phyloP scores from a whole-genome alignment of 495 filamentous ascomycete species.

The Talaromyces thailandensis region DNA sequence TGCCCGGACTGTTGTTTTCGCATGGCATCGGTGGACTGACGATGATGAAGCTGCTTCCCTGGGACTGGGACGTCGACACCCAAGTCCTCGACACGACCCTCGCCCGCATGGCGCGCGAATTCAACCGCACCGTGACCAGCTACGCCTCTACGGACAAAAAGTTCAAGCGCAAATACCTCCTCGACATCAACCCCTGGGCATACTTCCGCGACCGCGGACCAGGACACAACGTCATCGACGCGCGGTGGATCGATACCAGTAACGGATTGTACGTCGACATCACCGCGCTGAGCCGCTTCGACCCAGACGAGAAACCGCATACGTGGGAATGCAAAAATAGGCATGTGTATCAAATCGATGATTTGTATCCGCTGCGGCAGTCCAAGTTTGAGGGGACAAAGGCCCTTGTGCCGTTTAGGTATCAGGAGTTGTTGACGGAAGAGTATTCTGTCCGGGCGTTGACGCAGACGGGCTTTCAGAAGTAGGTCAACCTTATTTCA shows the following conservation, averaged over 20 bases:
- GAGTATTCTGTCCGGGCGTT: constrained; percentile 51
- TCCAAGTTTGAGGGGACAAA: constrained; percentile 52
- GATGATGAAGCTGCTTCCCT: constrained; percentile 54
- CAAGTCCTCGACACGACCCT: constrained; percentile 63
- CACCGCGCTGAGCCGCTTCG: constrained; percentile 66
- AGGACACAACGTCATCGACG: constrained; percentile 77
- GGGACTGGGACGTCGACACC: constrained; percentile 85
- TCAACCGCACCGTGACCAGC: constrained; percentile 56
- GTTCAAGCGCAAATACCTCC: constrained; percentile 49
- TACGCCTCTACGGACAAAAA: constrained; percentile 35
- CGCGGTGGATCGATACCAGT: constrained; percentile 68
- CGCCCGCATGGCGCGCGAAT: constrained; percentile 47
- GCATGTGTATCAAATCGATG: constrained; percentile 53
- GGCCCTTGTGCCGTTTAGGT: constrained; percentile 54
- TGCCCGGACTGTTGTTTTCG: not conserved
- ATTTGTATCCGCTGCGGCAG: constrained; percentile 46
- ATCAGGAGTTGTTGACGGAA: constrained; percentile 46
- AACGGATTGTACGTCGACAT: constrained; percentile 84
- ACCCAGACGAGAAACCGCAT: constrained; percentile 46
- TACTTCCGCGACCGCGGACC: constrained; percentile 48
- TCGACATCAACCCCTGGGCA: constrained; percentile 71
- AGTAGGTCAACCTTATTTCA: constrained; percentile 31
- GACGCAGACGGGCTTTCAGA: constrained; percentile 37
- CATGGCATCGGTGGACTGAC: not conserved
- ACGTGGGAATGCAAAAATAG: constrained; percentile 79